Percentiles rank a stretch among this genome's conserved stretches.
phyloP scores from a whole-genome alignment of 1,139 yeast genomes.

The Suhomyces ambrosiae region DNA sequence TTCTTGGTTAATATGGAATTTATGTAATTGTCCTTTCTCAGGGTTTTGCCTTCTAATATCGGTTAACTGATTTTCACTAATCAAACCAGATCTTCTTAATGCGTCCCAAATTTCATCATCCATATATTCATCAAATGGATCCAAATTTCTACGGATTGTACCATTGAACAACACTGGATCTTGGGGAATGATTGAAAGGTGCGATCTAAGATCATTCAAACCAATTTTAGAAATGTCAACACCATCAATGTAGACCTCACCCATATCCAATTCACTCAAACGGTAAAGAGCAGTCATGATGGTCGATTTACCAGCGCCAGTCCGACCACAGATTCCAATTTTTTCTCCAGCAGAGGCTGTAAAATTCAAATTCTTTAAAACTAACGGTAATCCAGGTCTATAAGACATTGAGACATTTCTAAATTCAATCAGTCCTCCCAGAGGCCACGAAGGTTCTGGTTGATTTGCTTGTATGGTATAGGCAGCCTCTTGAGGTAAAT shows the following conservation, averaged over 20 bases:
- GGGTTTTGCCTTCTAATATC: slow-evolving; percentile 22
- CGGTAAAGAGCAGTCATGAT: slow-evolving; percentile 68
- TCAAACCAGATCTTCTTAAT: slow-evolving; percentile 61
- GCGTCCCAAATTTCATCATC: slow-evolving; percentile 57
- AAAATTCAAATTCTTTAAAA: slow-evolving; percentile 56
- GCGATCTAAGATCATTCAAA: slow-evolving; percentile 55
- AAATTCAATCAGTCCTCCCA: slow-evolving; percentile 54
- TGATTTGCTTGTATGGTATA: slow-evolving; percentile 46
- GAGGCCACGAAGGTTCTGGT: slow-evolving; percentile 55
- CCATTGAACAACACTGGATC: slow-evolving; percentile 75
- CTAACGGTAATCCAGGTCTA: slow-evolving; percentile 74
- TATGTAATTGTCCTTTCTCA: slow-evolving; percentile 19
- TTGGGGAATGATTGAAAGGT: slow-evolving; percentile 71
- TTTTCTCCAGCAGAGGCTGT: slow-evolving; percentile 56
- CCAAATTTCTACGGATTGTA: slow-evolving; percentile 63
- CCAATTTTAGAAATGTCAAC: slow-evolving; percentile 60
- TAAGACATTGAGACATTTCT: slow-evolving; percentile 64
- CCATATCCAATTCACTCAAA: slow-evolving; percentile 56
- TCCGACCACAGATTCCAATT: slow-evolving; percentile 76
- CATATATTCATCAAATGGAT: slow-evolving; percentile 56
- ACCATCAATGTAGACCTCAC: slow-evolving; percentile 59
- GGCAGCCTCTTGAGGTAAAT: slow-evolving; percentile 42
- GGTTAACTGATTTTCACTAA: slow-evolving; percentile 40
- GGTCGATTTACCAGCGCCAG: slow-evolving; percentile 79
- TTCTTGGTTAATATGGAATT: slow-evolving; percentile 49